Conservation (phyloP, 108 stramenopile species). For the Schizochytrium sp. region DNA sequence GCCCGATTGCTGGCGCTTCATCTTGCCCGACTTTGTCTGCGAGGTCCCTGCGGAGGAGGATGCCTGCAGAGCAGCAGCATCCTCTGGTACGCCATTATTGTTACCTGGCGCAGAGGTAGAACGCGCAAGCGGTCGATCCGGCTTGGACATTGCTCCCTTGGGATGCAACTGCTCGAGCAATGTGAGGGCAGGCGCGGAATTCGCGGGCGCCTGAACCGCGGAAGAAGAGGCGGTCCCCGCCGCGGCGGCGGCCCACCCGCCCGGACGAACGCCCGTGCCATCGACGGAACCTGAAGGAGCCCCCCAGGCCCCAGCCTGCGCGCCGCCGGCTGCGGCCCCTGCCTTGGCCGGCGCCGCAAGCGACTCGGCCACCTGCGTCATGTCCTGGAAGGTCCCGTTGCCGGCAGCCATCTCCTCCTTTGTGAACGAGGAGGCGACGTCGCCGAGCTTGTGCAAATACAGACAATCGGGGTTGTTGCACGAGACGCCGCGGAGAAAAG, state of each 20-base stretch:
- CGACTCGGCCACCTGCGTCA: not conserved
- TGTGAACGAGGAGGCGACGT: constrained; percentile 53
- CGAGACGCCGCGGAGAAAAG: constrained; percentile 84
- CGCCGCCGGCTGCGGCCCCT: not conserved
- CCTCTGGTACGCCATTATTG: not conserved
- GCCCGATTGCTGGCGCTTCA: not conserved
- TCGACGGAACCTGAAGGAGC: not conserved
- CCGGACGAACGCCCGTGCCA: not conserved
- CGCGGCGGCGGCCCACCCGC: not conserved
- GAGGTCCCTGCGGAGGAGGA: not conserved
- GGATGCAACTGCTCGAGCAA: not conserved
- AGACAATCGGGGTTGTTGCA: constrained; percentile 98
- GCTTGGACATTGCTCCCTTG: not conserved
- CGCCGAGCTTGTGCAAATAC: constrained; percentile 89
- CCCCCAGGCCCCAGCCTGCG: not conserved
- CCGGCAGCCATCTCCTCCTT: constrained; percentile 21
- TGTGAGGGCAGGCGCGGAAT: not conserved
- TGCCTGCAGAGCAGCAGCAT: not conserved
- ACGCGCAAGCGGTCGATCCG: not conserved
- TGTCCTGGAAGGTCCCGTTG: not conserved
- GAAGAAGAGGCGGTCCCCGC: not conserved
- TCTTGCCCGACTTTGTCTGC: not conserved
- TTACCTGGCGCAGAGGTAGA: not conserved
- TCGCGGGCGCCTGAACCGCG: not conserved
- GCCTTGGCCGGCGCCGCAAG: not conserved